phyloP scores from a whole-genome alignment of 352 stramenopile genomes.

The Phytophthora quininea region DNA sequence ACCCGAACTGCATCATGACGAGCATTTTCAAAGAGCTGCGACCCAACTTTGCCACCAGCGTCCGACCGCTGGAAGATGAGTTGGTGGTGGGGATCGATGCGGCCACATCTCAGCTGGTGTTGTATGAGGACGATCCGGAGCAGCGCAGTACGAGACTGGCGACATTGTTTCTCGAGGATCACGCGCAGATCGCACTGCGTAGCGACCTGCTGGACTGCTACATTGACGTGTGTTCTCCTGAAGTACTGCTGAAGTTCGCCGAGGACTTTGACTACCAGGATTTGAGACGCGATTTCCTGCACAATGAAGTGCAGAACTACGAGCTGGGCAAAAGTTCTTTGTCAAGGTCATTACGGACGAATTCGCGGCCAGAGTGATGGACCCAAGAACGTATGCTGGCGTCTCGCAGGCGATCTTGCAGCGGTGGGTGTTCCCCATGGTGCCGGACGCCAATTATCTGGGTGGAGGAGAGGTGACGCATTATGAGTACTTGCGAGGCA shows the following conservation, averaged over 20 bases:
- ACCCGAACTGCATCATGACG: conserved; percentile 96
- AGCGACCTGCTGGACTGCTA: conserved; percentile 97
- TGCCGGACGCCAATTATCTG: conserved; percentile 92
- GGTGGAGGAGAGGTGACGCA: conserved; percentile 52
- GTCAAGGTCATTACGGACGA: conserved; percentile 91
- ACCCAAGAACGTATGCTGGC: conserved; percentile 93
- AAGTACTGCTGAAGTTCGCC: conserved; percentile 97
- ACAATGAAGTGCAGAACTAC: conserved; percentile 97
- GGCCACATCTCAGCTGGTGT: conserved; percentile 79
- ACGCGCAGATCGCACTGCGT: conserved; percentile 89
- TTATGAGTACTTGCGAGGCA: conserved; percentile 80
- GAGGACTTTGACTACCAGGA: conserved; percentile 99
- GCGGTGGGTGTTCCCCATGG: conserved; percentile 96
- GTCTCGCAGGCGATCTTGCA: conserved; percentile 94
- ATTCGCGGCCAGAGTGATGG: conserved; percentile 95
- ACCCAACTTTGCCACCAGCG: conserved; percentile 54
- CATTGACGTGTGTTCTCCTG: conserved; percentile 97
- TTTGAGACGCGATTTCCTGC: conserved; percentile 94
- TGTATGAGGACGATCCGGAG: conserved; percentile 78
- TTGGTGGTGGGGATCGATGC: conserved; percentile 83
- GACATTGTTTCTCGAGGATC: conserved; percentile 83
- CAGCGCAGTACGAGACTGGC: conserved; percentile 56
- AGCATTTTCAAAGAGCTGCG: conserved; percentile 92
- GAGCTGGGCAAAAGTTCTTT: conserved; percentile 98
- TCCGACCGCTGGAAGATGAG: conserved; percentile 81